phyloP scores from a whole-genome alignment of 2,329 filamentous ascomycete species.

The Bisporella sp. region DNA sequence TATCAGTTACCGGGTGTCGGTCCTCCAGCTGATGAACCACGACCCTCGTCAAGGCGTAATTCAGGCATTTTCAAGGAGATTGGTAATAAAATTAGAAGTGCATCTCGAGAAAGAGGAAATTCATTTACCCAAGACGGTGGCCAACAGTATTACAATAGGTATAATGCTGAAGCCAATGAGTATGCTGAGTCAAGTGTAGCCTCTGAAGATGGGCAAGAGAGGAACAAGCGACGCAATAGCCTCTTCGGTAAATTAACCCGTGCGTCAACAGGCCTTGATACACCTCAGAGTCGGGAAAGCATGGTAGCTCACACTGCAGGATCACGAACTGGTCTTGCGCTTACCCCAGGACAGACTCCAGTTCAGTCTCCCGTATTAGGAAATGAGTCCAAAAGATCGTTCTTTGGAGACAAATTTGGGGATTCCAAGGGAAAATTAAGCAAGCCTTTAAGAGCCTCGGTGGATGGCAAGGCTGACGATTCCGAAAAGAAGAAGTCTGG shows the following conservation, averaged over 20 bases:
- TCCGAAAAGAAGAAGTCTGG: slow-evolving; percentile 25
- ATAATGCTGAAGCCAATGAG: slow-evolving; percentile 27
- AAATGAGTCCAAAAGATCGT: slow-evolving; percentile 33
- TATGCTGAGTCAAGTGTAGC: slow-evolving; percentile 35
- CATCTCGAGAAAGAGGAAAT: slow-evolving; percentile 20
- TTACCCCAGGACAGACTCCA: slow-evolving; percentile 11
- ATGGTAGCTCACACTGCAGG: slow-evolving; percentile 22
- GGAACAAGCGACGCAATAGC: slow-evolving; percentile 32
- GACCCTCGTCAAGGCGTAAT: slow-evolving; percentile 22
- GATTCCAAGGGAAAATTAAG: slow-evolving; percentile 22
- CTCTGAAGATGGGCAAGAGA: slow-evolving; percentile 33
- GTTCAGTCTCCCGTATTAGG: slow-evolving; percentile 9
- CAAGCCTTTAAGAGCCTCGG: slow-evolving; percentile 17
- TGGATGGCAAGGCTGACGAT: slow-evolving; percentile 12
- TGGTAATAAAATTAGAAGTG: slow-evolving; percentile 34
- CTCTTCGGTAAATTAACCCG: slow-evolving; percentile 30
- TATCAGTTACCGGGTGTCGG: slow-evolving; percentile 31
- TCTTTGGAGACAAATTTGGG: slow-evolving; percentile 26
- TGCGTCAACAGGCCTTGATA: slow-evolving; percentile 15
- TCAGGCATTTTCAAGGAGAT: slow-evolving; percentile 46
- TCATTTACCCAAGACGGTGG: slow-evolving; percentile 13
- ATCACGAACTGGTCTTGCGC: slow-evolving; percentile 22
- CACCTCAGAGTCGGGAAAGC: slow-evolving; percentile 27
- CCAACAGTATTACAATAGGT: slow-evolving; percentile 5
- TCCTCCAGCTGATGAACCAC: slow-evolving; percentile 28